phyloP scores from a whole-genome alignment of 768 basidiomycete genomes.

The Trametes cubensis region DNA sequence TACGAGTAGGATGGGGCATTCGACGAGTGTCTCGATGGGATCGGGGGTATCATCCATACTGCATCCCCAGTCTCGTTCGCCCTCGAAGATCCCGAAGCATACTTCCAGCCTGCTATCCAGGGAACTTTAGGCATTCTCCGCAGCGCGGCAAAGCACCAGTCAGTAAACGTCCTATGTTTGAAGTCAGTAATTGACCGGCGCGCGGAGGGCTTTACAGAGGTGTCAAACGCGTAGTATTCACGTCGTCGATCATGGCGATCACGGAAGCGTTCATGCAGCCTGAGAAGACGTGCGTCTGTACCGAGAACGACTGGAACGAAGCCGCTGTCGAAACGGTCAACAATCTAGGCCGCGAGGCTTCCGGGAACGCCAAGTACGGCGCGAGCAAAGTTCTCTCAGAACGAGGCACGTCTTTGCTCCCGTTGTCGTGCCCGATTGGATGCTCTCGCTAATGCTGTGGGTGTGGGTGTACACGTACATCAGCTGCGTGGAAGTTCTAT shows the following conservation, averaged over 20 bases:
- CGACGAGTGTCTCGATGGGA: constrained; percentile 44
- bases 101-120: not conserved
- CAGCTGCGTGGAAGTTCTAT: not conserved
- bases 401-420: constrained; percentile 48
- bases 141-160: not conserved
- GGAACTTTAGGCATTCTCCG: not conserved
- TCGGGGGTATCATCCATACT: constrained; percentile 68
- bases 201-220: too few species aligned
- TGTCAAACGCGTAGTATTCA: constrained; percentile 65
- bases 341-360: constrained; percentile 49
- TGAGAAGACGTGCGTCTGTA: constrained; percentile 32
- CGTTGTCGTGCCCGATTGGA: constrained; percentile 11
- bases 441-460: too few species aligned
- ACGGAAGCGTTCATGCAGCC: constrained; percentile 28
- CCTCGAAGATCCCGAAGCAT: constrained; percentile 28
- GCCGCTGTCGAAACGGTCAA: constrained; percentile 46
- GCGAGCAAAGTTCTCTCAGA: constrained; percentile 63
- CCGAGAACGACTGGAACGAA: constrained; percentile 65
- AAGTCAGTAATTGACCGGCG: not conserved
- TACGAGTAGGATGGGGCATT: not conserved
- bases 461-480: too few species aligned
- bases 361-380: constrained; percentile 46
- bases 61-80: constrained; percentile 62
- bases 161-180: not conserved
- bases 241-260: constrained; percentile 56